These are phyloP conservation scores for Diplogelasinospora grovesii DNA, from an alignment of 495 filamentous ascomycete genomes.

Conservation along the genomic window DNA sequence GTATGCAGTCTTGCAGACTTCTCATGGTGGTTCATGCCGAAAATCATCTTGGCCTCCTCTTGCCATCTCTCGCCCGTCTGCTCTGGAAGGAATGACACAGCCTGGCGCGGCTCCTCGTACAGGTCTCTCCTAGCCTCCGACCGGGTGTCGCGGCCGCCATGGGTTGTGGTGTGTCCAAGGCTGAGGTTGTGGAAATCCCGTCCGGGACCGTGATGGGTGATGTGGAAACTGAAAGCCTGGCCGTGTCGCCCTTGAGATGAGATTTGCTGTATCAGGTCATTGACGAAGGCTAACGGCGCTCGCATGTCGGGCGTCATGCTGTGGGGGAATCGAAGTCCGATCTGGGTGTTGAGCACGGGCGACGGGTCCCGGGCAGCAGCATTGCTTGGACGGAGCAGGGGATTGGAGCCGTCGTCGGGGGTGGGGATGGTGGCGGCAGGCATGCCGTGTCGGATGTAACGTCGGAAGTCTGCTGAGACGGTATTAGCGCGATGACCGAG, in stretches of 20 bases:
- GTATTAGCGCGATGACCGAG: neutral
- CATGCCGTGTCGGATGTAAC: conserved; percentile 27
- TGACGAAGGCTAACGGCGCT: conserved; percentile 35
- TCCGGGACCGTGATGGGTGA: conserved; percentile 29
- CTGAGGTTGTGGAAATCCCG: conserved; percentile 31
- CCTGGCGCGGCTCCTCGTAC: conserved; percentile 44
- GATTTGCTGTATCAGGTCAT: conserved; percentile 30
- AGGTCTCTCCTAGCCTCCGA: conserved; percentile 36
- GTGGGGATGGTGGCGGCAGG: conserved; percentile 20
- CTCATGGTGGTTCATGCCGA: conserved; percentile 59
- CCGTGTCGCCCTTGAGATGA: conserved; percentile 26
- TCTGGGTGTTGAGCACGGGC: conserved; percentile 26
- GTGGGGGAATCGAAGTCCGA: conserved; percentile 30
- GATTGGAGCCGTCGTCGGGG: conserved; percentile 74
- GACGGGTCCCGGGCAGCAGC: conserved; percentile 29
- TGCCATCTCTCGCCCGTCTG: conserved; percentile 74
- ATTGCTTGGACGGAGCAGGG: conserved; percentile 51
- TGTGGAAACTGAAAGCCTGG: conserved; percentile 37
- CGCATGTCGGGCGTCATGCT: conserved; percentile 11
- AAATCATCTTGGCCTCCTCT: conserved; percentile 84
- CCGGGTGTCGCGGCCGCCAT: conserved; percentile 25
- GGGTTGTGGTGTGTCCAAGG: conserved; percentile 23
- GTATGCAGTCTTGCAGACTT: conserved; percentile 61
- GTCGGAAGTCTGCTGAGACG: conserved; percentile 31
- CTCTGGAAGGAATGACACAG: conserved; percentile 63